Evolutionary conservation across 176 grass and related monocot species (phyloP).

Genomic region (Eleusine indica): DNA sequence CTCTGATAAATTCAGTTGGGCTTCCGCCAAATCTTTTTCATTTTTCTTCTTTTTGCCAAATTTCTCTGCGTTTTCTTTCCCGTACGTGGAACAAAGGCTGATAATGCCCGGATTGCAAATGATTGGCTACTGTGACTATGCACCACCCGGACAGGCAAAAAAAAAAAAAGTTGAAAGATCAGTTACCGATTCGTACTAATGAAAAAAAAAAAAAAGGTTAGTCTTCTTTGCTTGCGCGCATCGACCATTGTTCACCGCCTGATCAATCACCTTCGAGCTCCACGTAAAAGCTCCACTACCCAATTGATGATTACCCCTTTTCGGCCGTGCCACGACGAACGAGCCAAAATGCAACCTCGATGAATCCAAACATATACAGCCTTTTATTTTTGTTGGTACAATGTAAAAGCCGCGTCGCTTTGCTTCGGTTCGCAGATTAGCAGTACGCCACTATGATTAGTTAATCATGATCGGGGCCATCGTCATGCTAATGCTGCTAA

Average conservation of each 20-base stretch:
- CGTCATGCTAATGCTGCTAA: constrained; percentile 41
- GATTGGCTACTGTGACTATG: neutral
- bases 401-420: neutral
- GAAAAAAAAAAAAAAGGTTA: neutral
- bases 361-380: neutral
- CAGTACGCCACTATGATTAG: constrained; percentile 22
- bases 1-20: constrained; percentile 52
- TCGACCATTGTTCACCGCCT: neutral
- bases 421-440: neutral
- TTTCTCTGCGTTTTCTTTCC: no score
- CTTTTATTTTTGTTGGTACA: neutral
- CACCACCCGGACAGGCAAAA: neutral
- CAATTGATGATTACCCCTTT: neutral
- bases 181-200: neutral
- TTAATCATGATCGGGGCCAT: constrained; percentile 27
- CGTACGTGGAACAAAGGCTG: neutral
- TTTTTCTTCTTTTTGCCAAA: no score
- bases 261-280: neutral
- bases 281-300: neutral
- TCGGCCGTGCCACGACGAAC: no score
- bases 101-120: neutral
- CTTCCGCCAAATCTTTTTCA: neutral
- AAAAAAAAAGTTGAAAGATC: neutral
- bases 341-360: neutral
- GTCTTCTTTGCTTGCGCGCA: neutral